Evolutionary conservation across 805 yeast genomes (phyloP).

Genomic region (Trichomonascus vanleenenianus): DNA sequence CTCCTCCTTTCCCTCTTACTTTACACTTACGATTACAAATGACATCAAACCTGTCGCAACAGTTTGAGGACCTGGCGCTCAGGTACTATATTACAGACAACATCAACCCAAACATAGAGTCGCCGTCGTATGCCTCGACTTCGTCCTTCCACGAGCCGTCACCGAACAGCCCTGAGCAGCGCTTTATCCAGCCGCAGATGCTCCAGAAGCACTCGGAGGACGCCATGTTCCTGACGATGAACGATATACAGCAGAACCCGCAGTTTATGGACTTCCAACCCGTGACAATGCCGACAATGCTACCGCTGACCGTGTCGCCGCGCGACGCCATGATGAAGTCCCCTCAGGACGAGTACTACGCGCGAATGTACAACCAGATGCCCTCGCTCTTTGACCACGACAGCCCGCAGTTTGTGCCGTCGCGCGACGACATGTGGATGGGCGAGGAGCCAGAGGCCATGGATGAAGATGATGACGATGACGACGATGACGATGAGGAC

Average conservation of each 20-base stretch:
- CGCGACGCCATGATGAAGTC: slow-evolving; percentile 10
- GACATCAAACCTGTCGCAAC: slow-evolving; percentile 1
- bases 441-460: slow-evolving; percentile 4
- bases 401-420: slow-evolving; percentile 7
- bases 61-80: neutral
- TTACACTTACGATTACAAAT: neutral
- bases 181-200: neutral
- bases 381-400: slow-evolving; percentile 8
- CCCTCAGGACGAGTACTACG: slow-evolving; percentile 9
- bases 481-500: slow-evolving; percentile 11
- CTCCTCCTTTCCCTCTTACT: neutral
- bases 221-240: no score
- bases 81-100: no score
- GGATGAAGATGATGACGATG: slow-evolving; percentile 17
- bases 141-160: slow-evolving; percentile 1
- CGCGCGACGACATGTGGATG: slow-evolving; percentile 1
- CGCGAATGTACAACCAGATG: slow-evolving; percentile 1
- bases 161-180: neutral
- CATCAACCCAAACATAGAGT: no score
- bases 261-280: no score
- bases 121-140: neutral
- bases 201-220: no score
- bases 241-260: no score
- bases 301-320: slow-evolving; percentile 3
- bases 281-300: neutral